Evolutionary conservation across 2,329 filamentous ascomycete species (phyloP), one percentile per base, ranked within the genome.

Genomic region (Calonectria pteridis): DNA sequence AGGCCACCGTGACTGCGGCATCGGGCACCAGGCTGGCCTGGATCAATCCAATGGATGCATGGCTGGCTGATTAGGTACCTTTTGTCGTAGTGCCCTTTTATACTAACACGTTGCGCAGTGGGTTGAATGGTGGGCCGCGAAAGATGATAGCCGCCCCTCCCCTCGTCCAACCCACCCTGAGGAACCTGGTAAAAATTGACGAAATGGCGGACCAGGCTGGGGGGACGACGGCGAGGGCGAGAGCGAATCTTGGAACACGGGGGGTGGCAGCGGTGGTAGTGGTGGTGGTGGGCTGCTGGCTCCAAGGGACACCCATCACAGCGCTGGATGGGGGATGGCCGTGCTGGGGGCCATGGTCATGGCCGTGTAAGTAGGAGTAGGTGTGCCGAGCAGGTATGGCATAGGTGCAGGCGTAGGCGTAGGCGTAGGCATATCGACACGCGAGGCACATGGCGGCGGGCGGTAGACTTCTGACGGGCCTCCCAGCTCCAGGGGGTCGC

Each of bases 401-500:
- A n/a, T 40, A 62, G 20, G 29, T 33, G 28, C 28, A 31, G 55
- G 31, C 35, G 35, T 14, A 28, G 55, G 31, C 35, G 35, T 14
- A 28, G 55, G 33, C 55, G 55, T 35, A 62, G 55, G 55, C 55
- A 40, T 29, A 62, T 62, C 31, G 35, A 62, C 55, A 40, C 55
- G 50, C 43, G 50, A 55, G 64, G 49, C 7, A 53, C 55, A 62
- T 62, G 55, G 33, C 55, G 33, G 55, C 55, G 55, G 55, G 55
- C 23, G 33, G 55, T 40, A 62, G 55, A 37, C 35, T 62, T 62
- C 23, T 62, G 55, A 62, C 55, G 55, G 55, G 55, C 55, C 55
- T 62, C 53, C 67, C 31, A 53, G 58, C 33, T 23, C 35, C 55
- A 62, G 58, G 58, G 63, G 63, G 46, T 62, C 55, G 55, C 33